Conservation (phyloP, 352 stramenopile genomes). For the Pythium pyrilobum region DNA sequence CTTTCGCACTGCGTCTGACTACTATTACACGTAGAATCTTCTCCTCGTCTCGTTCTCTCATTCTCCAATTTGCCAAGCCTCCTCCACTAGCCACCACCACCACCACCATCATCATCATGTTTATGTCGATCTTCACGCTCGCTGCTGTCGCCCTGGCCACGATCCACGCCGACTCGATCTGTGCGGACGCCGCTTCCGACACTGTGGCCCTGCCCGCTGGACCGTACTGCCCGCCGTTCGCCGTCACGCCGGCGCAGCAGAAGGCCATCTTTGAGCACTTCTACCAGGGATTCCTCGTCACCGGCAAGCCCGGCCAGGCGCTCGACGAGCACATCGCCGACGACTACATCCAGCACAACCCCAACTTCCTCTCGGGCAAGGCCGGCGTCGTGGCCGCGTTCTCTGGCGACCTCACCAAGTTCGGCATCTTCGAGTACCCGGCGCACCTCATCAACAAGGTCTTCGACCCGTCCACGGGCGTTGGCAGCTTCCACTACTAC, state of each 20-base stretch:
- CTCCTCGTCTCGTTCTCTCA: too few species aligned
- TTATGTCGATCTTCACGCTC: too few species aligned
- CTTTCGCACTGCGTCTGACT: too few species aligned
- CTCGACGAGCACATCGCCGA: neutral
- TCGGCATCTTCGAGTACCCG: neutral
- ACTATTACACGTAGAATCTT: too few species aligned
- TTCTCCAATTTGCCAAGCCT: too few species aligned
- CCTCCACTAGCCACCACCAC: too few species aligned
- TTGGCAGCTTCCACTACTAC: neutral
- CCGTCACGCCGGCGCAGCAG: neutral
- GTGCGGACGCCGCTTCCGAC: too few species aligned
- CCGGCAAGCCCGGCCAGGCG: neutral
- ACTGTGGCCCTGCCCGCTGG: neutral
- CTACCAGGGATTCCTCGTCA: neutral
- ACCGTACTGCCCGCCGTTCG: neutral
- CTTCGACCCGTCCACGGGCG: neutral
- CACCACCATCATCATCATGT: too few species aligned
- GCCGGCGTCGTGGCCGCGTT: neutral
- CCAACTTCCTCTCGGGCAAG: neutral
- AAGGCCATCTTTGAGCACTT: neutral
- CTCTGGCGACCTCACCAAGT: neutral
- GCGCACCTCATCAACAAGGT: neutral
- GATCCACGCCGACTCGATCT: too few species aligned
- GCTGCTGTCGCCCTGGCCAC: too few species aligned
- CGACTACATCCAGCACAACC: conserved; percentile 3